Evolutionary conservation across 768 basidiomycete species (phyloP), one percentile per base, ranked within the genome.

Genomic region (Mycena filopes): DNA sequence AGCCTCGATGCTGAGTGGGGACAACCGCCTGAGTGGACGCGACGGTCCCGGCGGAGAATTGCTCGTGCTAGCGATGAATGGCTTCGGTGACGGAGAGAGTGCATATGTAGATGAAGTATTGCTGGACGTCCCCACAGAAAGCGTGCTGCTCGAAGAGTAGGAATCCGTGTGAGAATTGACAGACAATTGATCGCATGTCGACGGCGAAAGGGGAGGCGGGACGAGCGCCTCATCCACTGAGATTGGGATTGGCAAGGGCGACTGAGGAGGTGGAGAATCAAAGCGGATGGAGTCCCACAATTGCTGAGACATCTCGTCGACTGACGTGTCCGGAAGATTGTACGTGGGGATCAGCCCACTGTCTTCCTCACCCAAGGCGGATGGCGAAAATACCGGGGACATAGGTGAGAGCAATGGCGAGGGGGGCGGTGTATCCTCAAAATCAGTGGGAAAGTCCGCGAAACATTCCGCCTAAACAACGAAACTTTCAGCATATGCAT

Each of bases 291-390:
- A 54, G 21, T 60, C 54, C 28, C 41, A 31, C 25, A 66, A 48
- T 21, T 66, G 54, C 45, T 56, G 40, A 29, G 65, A 38, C 54
- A 66, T 42, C n/a, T 66, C 65, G 36, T 66, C 59, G 41, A 66
- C 23, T 10, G 38, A 43, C 13, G 55, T 9, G 31, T 58, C 58
- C 16, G 50, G 26, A 6, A 40, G 36, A 21, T 46, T 53, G 18
- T 25, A n/a, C 18, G 28, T 26, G 4, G 36, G 48, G 15, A 46
- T 23, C 3, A 25, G 18, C 45, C 29, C 45, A 12, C n/a, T 36
- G 25, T 56, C 40, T 28, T 50, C 59, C 3, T 51, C 65, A 41
- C 28, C 15, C 7, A 28, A 21, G n/a, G 47, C n/a, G 29, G 47
- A 31, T 2, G 53, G 28, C 1, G 55, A 38, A 11, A 47, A 60